Base-by-base conservation (phyloP, 1,284 basidiomycete genomes). In the Ceratobasidium sp. region DNA sequence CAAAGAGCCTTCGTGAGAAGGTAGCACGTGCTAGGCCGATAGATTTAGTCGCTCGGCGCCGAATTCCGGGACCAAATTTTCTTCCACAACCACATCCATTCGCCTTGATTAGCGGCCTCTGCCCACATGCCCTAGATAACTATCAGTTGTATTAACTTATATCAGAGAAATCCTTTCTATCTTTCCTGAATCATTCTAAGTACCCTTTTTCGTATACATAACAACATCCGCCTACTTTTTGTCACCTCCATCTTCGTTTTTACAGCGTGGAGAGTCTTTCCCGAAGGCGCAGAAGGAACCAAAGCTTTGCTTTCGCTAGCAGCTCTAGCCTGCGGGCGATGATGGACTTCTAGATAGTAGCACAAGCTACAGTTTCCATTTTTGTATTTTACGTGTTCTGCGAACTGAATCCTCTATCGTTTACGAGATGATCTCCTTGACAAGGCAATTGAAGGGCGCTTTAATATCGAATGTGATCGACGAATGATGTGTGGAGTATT, bases 281-380 rank as follows among this genome's bases (percentile, higher is more conserved):
- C 33, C 33, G 70, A 77, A 82, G 84, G 85, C 84, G 80, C 78
- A 86, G 84, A 85, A 63, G 75, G 80, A 80, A 23, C 68, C 33
- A 33, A 33, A 53, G 86, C 86, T 87, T 85, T 85, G 82, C 85
- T 84, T 87, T 88, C 87, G 87, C 87, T 88, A 87, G 87, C 87
- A 87, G 83, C 86, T 84, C 85, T 86, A 86, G 83, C 84, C 83
- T 80, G 79, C 72, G 81, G 83, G 85, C 86, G 82, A 90, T 89
- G 88, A 90, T 87, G 88, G 87, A 85, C 87, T 89, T 87, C 89
- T 89, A 90, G 89, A 90, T 90, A 90, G 89, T 89, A 86, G 89
- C 86, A 88, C 82, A 87, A 89, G 88, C 87, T 83, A 90, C 87
- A 90, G 84, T 73, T 56, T 33, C 39, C 42, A 46, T 53, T 28